Evolutionary conservation across 1,284 basidiomycete genomes (phyloP).

Genomic region (Ceratobasidium sp.): DNA sequence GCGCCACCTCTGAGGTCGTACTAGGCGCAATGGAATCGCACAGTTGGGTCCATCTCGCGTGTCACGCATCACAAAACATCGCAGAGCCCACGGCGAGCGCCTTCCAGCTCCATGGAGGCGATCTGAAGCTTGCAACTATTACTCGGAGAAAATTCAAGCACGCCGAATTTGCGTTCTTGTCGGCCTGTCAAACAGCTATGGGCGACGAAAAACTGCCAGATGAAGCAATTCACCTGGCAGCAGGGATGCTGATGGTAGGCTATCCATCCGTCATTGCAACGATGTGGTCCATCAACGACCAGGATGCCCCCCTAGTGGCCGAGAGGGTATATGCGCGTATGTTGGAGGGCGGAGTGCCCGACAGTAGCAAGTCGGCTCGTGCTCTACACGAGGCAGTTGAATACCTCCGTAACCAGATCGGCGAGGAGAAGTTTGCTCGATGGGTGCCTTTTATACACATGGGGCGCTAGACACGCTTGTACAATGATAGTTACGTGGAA

Average conservation of each 20-base stretch:
- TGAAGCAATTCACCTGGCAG: neutral
- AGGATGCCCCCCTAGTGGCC: slow-evolving; percentile 8
- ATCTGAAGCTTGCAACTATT: neutral
- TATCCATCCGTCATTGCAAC: neutral
- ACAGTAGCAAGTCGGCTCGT: too few relatives aligned
- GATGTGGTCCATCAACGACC: slow-evolving; percentile 9
- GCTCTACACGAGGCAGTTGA: too few relatives aligned
- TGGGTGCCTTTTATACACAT: too few relatives aligned
- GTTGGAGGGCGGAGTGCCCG: neutral
- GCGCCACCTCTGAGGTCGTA: neutral
- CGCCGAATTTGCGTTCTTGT: slow-evolving; percentile 12
- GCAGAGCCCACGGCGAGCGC: neutral
- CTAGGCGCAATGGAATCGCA: neutral
- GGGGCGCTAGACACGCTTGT: too few relatives aligned
- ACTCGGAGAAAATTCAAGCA: neutral
- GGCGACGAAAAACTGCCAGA: neutral
- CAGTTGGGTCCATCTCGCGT: slow-evolving; percentile 15
- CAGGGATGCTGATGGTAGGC: neutral
- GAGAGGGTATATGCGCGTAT: neutral
- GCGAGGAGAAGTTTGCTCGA: too few relatives aligned
- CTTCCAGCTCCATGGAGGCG: neutral
- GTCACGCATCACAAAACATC: slow-evolving; percentile 7
- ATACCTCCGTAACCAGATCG: too few relatives aligned
- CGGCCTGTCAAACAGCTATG: neutral
- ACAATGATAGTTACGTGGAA: too few relatives aligned